These are phyloP conservation scores for Citrus medica DNA, from an alignment of 345 rosid species.

Conservation along the genomic window DNA sequence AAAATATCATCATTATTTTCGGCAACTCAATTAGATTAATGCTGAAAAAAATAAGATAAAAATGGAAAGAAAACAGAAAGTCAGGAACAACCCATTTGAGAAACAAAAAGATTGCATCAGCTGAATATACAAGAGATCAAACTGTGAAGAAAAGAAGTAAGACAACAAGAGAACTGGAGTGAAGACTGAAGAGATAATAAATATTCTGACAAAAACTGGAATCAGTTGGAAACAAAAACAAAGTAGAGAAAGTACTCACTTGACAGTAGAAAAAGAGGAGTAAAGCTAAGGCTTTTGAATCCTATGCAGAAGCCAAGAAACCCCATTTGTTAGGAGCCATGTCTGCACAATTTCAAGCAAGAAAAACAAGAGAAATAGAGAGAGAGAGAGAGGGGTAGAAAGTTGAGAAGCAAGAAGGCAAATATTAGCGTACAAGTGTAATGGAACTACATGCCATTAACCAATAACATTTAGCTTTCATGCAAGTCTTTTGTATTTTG, in stretches of 20 bases:
- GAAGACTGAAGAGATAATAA: background rate
- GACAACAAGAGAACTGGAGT: conserved; percentile 1
- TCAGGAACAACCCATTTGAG: background rate
- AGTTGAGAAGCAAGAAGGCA: background rate
- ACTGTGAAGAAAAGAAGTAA: background rate
- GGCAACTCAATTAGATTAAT: background rate
- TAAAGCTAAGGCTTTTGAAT: conserved; percentile 10
- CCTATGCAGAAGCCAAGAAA: conserved; percentile 40
- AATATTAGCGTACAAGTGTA: conserved; percentile 47
- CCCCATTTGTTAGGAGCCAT: conserved; percentile 70
- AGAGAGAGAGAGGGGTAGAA: conserved; percentile 10
- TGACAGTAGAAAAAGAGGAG: conserved; percentile 14
- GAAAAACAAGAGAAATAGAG: conserved; percentile 13
- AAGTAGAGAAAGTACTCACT: conserved; percentile 22
- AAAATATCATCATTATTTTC: background rate
- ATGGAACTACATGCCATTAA: conserved; percentile 38
- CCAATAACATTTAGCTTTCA: conserved; percentile 62
- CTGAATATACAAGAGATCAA: background rate
- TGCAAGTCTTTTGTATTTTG: conserved; percentile 34
- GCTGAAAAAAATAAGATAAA: background rate
- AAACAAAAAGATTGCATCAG: background rate
- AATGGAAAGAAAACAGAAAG: background rate
- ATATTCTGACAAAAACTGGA: conserved; percentile 7
- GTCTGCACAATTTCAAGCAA: conserved; percentile 59
- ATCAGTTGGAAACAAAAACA: background rate